Evolutionary conservation across 345 rosid species (phyloP).

Genomic region (Camelina sativa): DNA sequence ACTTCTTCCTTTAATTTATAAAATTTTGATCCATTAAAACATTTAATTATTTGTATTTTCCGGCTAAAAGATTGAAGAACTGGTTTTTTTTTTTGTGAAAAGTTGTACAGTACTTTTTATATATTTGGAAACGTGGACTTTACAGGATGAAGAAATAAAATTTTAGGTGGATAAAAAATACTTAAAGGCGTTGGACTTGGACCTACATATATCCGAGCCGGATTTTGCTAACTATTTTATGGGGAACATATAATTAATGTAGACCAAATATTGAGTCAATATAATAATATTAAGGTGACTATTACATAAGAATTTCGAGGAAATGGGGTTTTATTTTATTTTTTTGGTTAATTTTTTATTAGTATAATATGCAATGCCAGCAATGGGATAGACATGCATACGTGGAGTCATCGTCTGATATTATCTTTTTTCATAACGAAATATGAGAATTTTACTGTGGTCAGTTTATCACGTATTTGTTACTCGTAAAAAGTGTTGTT

Average conservation of each 20-base stretch:
- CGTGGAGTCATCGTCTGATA: conserved; percentile 11
- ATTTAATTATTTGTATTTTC: neutral
- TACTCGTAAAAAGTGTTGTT: neutral
- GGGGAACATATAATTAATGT: conserved; percentile 5
- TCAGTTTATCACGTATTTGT: neutral
- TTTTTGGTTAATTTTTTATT: neutral
- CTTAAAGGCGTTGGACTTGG: conserved; percentile 32
- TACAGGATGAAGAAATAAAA: neutral
- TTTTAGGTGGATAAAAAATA: conserved; percentile 12
- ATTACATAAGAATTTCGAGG: neutral
- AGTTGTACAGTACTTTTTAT: no score
- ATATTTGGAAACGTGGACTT: conserved; percentile 20
- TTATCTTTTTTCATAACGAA: neutral
- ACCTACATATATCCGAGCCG: conserved; percentile 28
- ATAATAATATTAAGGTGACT: conserved; percentile 11
- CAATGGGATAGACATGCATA: conserved; percentile 8
- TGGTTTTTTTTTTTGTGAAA: neutral
- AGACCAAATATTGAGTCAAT: conserved; percentile 25
- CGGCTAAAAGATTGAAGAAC: neutral
- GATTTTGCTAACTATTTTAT: conserved; percentile 26
- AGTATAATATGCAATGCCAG: neutral
- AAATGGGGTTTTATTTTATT: neutral
- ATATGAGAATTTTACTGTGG: neutral
- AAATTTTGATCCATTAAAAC: no score
- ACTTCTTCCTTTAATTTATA: no score